Base-by-base conservation (phyloP, 768 basidiomycete genomes). In the Gloeopeniophorella convolvens region DNA sequence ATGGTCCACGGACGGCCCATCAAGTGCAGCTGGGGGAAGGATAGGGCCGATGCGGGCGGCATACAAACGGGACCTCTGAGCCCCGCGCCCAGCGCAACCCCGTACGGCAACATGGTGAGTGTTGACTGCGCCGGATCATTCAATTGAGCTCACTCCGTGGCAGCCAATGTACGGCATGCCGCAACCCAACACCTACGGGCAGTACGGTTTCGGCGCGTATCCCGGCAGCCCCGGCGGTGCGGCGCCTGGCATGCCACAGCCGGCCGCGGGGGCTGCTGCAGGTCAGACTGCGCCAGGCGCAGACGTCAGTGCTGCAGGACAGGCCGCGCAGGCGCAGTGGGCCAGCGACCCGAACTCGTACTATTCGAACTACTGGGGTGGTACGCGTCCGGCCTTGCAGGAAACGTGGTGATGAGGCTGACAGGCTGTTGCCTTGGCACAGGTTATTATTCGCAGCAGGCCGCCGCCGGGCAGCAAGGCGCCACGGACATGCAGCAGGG, bases 1-100 rank as follows among this genome's bases (percentile, higher is more conserved):
- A 89, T 92, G 77, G 90, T 99, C 23, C 96, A 99, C 58, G 95
- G 95, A 41, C 73, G 96, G 32, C 92, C 94, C 7, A 91, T 98
- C 75, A 98, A 97, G 71, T 95, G 91, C 68, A 92, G 90, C 62
- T 99, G 96, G 96, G 96, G 96, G 49, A 98, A 97, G 69, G 95
- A 97, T 66, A 78, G 90, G 55, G 85, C 82, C 20, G 85, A 87
- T 64, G 86, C 81, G 28, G 78, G 76, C 21, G 70, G 73, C 47
- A 72, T 78, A 21, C 75, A 78, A 48, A 67, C 70, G 15, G 65
- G 65, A 48, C 71, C 78, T 31, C 66, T 86, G 59, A 84, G 82
- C 59, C 85, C 86, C 27, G 71, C 67, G 30, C 77, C 83, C 41
- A 68, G 72, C 5, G 64, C 75, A 1, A 65, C 83, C 36, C 82